Conservation (phyloP, 441 rosid genomes). For the Populus hybrid region DNA sequence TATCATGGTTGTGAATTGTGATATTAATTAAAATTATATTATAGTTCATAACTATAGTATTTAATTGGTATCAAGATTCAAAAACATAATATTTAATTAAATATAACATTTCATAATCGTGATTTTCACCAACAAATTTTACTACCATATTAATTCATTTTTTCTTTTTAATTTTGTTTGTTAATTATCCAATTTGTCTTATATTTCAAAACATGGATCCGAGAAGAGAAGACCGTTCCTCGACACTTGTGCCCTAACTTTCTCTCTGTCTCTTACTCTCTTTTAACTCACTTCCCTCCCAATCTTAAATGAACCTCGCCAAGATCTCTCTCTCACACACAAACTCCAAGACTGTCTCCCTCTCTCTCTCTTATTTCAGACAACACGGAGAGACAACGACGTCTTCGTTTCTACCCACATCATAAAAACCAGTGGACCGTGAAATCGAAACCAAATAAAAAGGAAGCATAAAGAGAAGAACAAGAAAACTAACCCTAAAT, state of each 20-base stretch:
- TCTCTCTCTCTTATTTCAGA: neutral
- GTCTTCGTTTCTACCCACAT: conserved; percentile 1
- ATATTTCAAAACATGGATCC: conserved; percentile 27
- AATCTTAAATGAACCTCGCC: neutral
- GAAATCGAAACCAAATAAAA: neutral
- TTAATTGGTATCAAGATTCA: no score
- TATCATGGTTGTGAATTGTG: fast-evolving
- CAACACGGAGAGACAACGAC: conserved; percentile 38
- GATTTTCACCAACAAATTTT: no score
- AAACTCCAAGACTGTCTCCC: neutral
- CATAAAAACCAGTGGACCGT: conserved; percentile 9
- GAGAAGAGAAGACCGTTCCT: conserved; percentile 74
- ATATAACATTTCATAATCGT: no score
- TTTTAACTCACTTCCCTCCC: conserved; percentile 18
- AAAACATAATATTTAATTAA: no score
- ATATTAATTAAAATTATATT: no score
- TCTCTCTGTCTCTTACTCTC: neutral
- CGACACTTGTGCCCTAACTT: conserved; percentile 36
- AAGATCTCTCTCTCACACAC: neutral
- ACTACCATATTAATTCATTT: no score
- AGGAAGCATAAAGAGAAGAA: neutral
- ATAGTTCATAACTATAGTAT: no score
- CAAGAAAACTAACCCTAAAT: neutral
- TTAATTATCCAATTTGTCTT: neutral
- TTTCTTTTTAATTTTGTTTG: neutral